phyloP scores from a whole-genome alignment of 2,329 filamentous ascomycete genomes.

The Leptoxyphium fumago region DNA sequence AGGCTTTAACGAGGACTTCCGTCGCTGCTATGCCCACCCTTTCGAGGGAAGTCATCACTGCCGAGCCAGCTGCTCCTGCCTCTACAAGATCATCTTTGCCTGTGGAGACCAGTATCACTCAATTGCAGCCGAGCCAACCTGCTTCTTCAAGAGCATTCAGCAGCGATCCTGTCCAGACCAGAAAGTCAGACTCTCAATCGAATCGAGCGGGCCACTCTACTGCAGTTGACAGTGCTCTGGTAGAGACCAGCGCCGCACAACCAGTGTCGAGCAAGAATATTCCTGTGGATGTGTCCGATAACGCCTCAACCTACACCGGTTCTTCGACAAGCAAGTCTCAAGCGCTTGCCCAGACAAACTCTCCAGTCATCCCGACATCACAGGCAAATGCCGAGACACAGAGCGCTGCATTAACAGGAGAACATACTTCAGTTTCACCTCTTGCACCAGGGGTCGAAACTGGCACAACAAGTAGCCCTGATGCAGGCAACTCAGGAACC shows the following conservation, averaged over 20 bases:
- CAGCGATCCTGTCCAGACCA: background rate
- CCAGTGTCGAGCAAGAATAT: background rate
- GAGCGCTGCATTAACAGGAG: no score
- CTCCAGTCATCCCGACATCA: no score
- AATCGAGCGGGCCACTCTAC: background rate
- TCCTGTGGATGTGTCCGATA: no score
- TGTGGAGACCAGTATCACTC: background rate
- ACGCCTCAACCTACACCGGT: no score
- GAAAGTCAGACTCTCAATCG: background rate
- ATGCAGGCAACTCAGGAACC: no score
- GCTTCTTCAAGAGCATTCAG: background rate
- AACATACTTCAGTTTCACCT: no score
- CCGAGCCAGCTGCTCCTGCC: background rate
- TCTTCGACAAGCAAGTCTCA: no score
- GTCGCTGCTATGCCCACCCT: background rate
- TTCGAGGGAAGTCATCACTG: background rate
- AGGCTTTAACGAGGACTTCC: slow-evolving; percentile 1
- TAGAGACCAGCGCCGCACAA: background rate
- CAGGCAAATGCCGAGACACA: no score
- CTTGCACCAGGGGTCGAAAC: no score
- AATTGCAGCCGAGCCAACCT: background rate
- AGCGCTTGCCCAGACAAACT: no score
- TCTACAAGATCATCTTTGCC: background rate
- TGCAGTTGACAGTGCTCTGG: background rate
- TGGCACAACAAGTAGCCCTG: no score